Conservation (phyloP, 2,329 filamentous ascomycete genomes). For the Clathrospora elynae region DNA sequence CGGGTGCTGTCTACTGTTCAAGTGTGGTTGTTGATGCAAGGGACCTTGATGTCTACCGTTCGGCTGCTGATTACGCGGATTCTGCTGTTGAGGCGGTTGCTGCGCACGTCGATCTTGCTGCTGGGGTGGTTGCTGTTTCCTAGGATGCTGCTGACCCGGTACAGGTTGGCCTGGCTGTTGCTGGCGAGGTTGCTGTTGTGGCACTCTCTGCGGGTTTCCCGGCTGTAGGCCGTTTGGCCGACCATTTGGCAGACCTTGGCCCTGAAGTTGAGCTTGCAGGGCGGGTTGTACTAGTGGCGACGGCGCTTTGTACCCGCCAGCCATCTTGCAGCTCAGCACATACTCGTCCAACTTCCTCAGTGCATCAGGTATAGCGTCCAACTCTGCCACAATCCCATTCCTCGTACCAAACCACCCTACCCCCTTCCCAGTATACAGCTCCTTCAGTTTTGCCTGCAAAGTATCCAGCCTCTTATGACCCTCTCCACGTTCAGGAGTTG, state of each 20-base stretch:
- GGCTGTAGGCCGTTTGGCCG: constrained; percentile 9
- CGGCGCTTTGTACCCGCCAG: constrained; percentile 32
- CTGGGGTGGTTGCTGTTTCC: constrained; percentile 9
- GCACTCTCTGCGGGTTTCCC: constrained; percentile 10
- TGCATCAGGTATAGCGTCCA: constrained; percentile 44
- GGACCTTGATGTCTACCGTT: constrained; percentile 3
- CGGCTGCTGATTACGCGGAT: constrained; percentile 15
- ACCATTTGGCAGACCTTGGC: constrained; percentile 6
- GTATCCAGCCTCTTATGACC: constrained; percentile 38
- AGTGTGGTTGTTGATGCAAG: constrained; percentile 10
- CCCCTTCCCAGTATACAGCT: constrained; percentile 38
- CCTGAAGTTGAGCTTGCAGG: constrained; percentile 8
- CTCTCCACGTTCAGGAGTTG: constrained; percentile 30
- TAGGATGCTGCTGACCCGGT: constrained; percentile 4
- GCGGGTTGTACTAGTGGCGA: constrained; percentile 18
- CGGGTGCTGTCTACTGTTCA: constrained; percentile 6
- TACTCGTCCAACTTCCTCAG: constrained; percentile 47
- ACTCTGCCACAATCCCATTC: constrained; percentile 45
- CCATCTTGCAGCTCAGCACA: constrained; percentile 43
- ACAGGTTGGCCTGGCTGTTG: constrained; percentile 16
- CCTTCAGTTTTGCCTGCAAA: constrained; percentile 41
- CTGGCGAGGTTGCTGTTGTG: constrained; percentile 9
- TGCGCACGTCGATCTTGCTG: constrained; percentile 11
- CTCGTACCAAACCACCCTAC: constrained; percentile 48
- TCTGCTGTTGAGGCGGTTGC: constrained; percentile 19